phyloP scores from a whole-genome alignment of 768 basidiomycete species.

The Goffeauzyma gilvescens region DNA sequence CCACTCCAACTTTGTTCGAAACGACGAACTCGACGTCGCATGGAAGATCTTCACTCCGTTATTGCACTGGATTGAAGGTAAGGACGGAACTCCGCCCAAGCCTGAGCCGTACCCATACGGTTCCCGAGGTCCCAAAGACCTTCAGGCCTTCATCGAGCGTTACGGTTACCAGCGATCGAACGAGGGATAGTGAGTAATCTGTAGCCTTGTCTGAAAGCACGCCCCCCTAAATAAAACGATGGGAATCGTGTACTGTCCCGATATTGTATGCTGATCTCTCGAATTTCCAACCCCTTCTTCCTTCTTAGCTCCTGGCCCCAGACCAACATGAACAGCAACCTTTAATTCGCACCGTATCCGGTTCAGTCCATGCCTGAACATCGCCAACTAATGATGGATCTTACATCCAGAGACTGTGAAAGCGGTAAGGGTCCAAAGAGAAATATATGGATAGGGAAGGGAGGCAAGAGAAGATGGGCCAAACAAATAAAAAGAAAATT shows the following conservation, averaged over 20 bases:
- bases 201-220: not conserved
- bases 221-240: not conserved
- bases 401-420: too few relatives aligned
- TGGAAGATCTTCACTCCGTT: slow-evolving; percentile 59
- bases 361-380: too few relatives aligned
- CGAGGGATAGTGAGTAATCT: slow-evolving; percentile 50
- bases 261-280: slow-evolving; percentile 10
- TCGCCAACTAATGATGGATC: too few relatives aligned
- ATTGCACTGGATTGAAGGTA: slow-evolving; percentile 86
- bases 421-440: too few relatives aligned
- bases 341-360: slow-evolving; percentile 8
- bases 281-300: slow-evolving; percentile 3
- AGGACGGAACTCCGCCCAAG: slow-evolving; percentile 44
- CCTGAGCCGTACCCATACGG: slow-evolving; percentile 76
- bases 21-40: slow-evolving; percentile 90
- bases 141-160: slow-evolving; percentile 54
- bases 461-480: too few relatives aligned
- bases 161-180: slow-evolving; percentile 57
- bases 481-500: too few relatives aligned
- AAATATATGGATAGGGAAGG: too few relatives aligned
- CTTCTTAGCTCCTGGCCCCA: slow-evolving; percentile 49
- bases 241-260: not conserved
- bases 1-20: slow-evolving; percentile 94
- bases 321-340: slow-evolving; percentile 38
- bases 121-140: slow-evolving; percentile 73